Percentiles rank a stretch among this genome's conserved stretches.
These are phyloP conservation scores for Chlamydomonas applanata DNA, from an alignment of 139 green algal genomes.

Conservation along the genomic window DNA sequence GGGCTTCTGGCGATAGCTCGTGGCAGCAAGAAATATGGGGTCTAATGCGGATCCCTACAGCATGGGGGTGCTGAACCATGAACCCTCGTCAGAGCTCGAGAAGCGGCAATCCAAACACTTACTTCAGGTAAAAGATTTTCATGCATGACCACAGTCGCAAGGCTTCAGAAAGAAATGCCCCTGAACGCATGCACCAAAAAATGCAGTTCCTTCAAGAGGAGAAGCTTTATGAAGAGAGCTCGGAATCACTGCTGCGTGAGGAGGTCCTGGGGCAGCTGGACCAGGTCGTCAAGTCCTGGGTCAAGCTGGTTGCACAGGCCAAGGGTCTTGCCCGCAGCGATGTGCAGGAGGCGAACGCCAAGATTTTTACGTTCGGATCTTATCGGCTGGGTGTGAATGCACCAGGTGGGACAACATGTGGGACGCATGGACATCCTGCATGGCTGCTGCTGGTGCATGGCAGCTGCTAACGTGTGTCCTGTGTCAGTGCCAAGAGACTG, in stretches of 20 bases:
- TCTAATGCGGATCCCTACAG: too few relatives aligned
- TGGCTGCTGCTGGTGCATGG: background rate
- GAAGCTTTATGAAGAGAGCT: slow-evolving; percentile 59
- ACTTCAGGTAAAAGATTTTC: slow-evolving; percentile 28
- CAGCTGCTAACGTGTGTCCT: background rate
- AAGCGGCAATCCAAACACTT: slow-evolving; percentile 42
- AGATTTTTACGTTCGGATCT: slow-evolving; percentile 93
- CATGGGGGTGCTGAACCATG: background rate
- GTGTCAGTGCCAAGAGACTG: background rate
- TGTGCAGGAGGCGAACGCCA: slow-evolving; percentile 73
- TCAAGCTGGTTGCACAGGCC: slow-evolving; percentile 46
- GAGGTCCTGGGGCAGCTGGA: slow-evolving; percentile 61
- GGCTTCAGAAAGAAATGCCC: background rate
- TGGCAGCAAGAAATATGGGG: too few relatives aligned
- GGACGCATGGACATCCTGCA: too few relatives aligned
- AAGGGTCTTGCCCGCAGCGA: slow-evolving; percentile 37
- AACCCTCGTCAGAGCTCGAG: slow-evolving; percentile 27
- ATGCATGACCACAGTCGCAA: background rate
- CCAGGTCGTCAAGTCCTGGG: slow-evolving; percentile 70
- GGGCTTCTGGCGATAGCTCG: too few relatives aligned
- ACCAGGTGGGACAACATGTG: slow-evolving; percentile 65
- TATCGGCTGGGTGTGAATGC: slow-evolving; percentile 93
- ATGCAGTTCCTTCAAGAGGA: slow-evolving; percentile 19
- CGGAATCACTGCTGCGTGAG: slow-evolving; percentile 54
- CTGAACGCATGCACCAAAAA: background rate